Conservation (phyloP, 768 basidiomycete genomes). For the Trametes punicea region DNA sequence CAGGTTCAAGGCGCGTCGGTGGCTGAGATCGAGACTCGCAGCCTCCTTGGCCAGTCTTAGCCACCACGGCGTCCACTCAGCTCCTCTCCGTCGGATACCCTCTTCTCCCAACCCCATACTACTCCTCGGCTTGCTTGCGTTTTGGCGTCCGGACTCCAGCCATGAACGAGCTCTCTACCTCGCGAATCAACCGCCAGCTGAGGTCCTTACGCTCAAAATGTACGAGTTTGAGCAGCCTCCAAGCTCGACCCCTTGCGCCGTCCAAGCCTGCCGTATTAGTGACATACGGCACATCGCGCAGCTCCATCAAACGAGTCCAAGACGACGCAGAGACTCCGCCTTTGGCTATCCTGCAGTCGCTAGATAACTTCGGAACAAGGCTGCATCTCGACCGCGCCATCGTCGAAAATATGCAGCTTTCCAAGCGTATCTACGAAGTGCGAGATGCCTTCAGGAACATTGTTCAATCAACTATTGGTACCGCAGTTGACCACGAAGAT, state of each 20-base stretch:
- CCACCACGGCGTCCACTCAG: not conserved
- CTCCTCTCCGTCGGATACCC: conserved; percentile 1
- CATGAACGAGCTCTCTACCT: conserved; percentile 33
- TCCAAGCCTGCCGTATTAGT: conserved; percentile 13
- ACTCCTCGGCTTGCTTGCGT: not conserved
- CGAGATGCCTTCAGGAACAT: conserved; percentile 55
- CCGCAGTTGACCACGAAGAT: not conserved
- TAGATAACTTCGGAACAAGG: conserved; percentile 33
- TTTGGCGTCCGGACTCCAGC: not conserved
- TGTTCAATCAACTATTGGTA: conserved; percentile 35
- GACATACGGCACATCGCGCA: conserved; percentile 13
- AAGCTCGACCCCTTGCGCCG: conserved; percentile 17
- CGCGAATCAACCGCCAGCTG: conserved; percentile 43
- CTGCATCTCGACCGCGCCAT: conserved; percentile 34
- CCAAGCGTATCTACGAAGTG: conserved; percentile 48
- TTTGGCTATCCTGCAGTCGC: conserved; percentile 38
- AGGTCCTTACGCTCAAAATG: conserved; percentile 49
- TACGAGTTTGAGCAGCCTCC: conserved; percentile 32
- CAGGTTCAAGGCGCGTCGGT: conserved; percentile 5
- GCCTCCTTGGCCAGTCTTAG: not conserved
- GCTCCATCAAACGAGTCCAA: not conserved
- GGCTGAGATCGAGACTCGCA: not conserved
- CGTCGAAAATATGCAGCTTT: conserved; percentile 39
- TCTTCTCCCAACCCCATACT: not conserved
- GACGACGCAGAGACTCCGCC: conserved; percentile 27